These are phyloP conservation scores for Punctularia strigosozonata DNA, from an alignment of 768 basidiomycete genomes.

Conservation along the genomic window DNA sequence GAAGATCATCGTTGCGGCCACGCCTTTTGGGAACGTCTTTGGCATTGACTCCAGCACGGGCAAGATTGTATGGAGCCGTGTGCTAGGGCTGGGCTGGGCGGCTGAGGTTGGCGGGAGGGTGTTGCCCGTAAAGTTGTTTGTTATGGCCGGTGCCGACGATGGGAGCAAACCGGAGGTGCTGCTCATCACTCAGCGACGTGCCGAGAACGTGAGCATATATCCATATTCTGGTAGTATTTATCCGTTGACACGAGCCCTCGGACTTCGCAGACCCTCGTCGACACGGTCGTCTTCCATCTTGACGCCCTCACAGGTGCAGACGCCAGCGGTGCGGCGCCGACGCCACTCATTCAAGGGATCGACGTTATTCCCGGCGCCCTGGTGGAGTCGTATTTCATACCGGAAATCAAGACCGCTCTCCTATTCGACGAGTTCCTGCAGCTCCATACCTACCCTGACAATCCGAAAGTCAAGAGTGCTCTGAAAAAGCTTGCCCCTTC, in stretches of 20 bases:
- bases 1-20: slow-evolving; percentile 69
- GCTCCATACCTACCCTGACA: slow-evolving; percentile 62
- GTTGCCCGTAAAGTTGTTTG: slow-evolving; percentile 50
- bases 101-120: slow-evolving; percentile 42
- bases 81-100: slow-evolving; percentile 66
- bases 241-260: neutral
- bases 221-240: neutral
- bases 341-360: slow-evolving; percentile 35
- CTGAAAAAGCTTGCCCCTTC: slow-evolving; percentile 32
- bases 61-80: slow-evolving; percentile 64
- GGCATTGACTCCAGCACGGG: slow-evolving; percentile 77
- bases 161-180: slow-evolving; percentile 42
- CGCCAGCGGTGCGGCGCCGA: slow-evolving; percentile 18
- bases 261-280: slow-evolving; percentile 37
- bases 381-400: slow-evolving; percentile 46
- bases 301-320: slow-evolving; percentile 75
- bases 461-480: slow-evolving; percentile 25
- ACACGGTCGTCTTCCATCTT: slow-evolving; percentile 68
- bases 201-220: slow-evolving; percentile 41
- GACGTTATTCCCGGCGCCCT: slow-evolving; percentile 50
- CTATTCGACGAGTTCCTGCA: slow-evolving; percentile 70
- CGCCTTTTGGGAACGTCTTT: slow-evolving; percentile 62
- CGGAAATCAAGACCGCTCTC: slow-evolving; percentile 38
- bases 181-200: slow-evolving; percentile 47
- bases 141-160: slow-evolving; percentile 32